Conservation (phyloP, 805 yeast species). For the Nakazawaea ambrosiae region DNA sequence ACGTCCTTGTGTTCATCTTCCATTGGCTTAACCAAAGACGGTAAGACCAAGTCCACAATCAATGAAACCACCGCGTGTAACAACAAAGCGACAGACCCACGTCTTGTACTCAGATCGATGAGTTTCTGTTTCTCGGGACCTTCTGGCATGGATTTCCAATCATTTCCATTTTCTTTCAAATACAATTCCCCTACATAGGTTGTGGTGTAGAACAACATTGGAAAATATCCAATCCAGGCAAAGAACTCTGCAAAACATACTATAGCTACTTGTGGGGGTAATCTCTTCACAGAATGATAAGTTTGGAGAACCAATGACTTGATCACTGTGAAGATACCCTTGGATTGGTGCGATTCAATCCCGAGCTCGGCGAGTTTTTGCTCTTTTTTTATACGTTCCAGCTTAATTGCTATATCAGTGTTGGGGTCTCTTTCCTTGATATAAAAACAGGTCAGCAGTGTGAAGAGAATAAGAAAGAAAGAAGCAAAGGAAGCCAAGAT, state of each 20-base stretch:
- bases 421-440: conserved; percentile 46
- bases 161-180: conserved; percentile 32
- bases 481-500: conserved; percentile 38
- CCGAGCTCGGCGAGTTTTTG: conserved; percentile 28
- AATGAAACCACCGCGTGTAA: conserved; percentile 42
- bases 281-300: conserved; percentile 23
- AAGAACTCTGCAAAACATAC: conserved; percentile 53
- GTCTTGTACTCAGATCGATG: conserved; percentile 40
- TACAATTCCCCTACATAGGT: conserved; percentile 59
- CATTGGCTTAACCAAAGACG: conserved; percentile 31
- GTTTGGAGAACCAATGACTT: conserved; percentile 27
- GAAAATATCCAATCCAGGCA: conserved; percentile 67
- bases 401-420: conserved; percentile 29
- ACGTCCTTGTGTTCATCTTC: conserved; percentile 7
- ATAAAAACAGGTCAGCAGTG: conserved; percentile 31
- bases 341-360: conserved; percentile 17
- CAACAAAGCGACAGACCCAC: conserved; percentile 46
- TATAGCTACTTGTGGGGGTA: conserved; percentile 44
- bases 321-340: conserved; percentile 14
- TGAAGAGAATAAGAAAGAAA: conserved; percentile 30
- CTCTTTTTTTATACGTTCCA: conserved; percentile 28
- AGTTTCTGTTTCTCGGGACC: conserved; percentile 25
- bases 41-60: conserved; percentile 35
- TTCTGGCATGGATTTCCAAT: conserved; percentile 30
- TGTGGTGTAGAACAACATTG: conserved; percentile 57